Conservation (phyloP, 805 yeast genomes). For the Suhomyces sp. region DNA sequence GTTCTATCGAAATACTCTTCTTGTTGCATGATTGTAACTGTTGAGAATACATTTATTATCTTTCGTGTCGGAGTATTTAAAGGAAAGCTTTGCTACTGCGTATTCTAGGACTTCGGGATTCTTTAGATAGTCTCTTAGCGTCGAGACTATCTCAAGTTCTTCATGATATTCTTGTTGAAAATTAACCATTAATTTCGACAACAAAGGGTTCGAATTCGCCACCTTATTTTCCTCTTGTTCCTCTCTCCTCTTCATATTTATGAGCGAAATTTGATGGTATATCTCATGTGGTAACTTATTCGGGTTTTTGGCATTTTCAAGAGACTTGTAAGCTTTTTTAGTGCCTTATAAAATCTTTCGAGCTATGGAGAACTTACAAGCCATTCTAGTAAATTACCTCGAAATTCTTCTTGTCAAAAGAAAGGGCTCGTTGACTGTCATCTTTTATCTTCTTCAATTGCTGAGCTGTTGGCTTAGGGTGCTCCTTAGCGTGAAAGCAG, state of each 20-base stretch:
- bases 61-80: slow-evolving; percentile 8
- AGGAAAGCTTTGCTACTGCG: slow-evolving; percentile 6
- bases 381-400: slow-evolving; percentile 14
- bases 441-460: slow-evolving; percentile 13
- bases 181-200: slow-evolving; percentile 3
- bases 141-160: slow-evolving; percentile 4
- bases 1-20: neutral
- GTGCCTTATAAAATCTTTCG: slow-evolving; percentile 7
- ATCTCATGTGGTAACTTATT: slow-evolving; percentile 15
- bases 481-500: slow-evolving; percentile 3
- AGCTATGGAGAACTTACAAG: slow-evolving; percentile 7
- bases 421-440: slow-evolving; percentile 13
- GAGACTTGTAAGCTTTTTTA: slow-evolving; percentile 12
- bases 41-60: slow-evolving; percentile 6
- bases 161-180: slow-evolving; percentile 10
- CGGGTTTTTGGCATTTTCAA: slow-evolving; percentile 9
- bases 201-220: slow-evolving; percentile 7
- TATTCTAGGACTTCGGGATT: neutral
- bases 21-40: slow-evolving; percentile 1
- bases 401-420: slow-evolving; percentile 13
- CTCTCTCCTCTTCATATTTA: slow-evolving; percentile 4
- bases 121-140: slow-evolving; percentile 1
- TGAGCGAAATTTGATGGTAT: slow-evolving; percentile 10
- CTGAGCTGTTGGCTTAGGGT: slow-evolving; percentile 2
- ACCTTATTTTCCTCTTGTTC: slow-evolving; percentile 4